phyloP scores from a whole-genome alignment of 1,284 basidiomycete species.

The Moniliella sp. region DNA sequence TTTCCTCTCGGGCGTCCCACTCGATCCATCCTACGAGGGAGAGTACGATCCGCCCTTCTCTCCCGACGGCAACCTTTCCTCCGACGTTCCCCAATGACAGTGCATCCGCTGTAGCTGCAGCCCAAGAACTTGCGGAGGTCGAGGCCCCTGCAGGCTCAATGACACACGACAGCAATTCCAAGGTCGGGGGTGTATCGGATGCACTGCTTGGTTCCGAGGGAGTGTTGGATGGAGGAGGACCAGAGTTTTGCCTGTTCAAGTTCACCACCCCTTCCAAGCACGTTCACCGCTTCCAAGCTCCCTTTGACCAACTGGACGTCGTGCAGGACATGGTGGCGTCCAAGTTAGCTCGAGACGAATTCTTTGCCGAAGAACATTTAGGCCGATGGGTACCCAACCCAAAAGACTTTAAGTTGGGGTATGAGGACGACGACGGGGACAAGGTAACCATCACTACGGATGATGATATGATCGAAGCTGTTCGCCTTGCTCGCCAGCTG shows the following conservation, averaged over 20 bases:
- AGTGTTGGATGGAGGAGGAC: no score
- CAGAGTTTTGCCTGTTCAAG: slow-evolving; percentile 97
- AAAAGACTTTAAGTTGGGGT: slow-evolving; percentile 65
- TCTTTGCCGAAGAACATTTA: no score
- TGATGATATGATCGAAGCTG: slow-evolving; percentile 54
- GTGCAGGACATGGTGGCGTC: slow-evolving; percentile 74
- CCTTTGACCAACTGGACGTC: slow-evolving; percentile 74
- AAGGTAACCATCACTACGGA: slow-evolving; percentile 80
- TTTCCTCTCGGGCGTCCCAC: slow-evolving; percentile 39
- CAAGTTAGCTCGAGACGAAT: slow-evolving; percentile 70
- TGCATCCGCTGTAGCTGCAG: slow-evolving; percentile 21
- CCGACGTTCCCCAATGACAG: slow-evolving; percentile 68
- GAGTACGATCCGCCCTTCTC: slow-evolving; percentile 5
- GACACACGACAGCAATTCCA: no score
- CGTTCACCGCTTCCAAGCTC: slow-evolving; percentile 90
- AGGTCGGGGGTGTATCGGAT: no score
- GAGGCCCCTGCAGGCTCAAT: no score
- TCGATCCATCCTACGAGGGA: no score
- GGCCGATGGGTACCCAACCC: slow-evolving; percentile 42
- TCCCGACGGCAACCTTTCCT: slow-evolving; percentile 45
- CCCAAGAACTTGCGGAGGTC: no score
- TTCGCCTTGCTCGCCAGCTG: slow-evolving; percentile 57
- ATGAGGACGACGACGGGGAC: slow-evolving; percentile 87
- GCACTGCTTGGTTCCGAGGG: no score
- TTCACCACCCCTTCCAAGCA: slow-evolving; percentile 85